Evolutionary conservation across 164 flowering plant species (phyloP).

Genomic region (Stephania japonica): DNA sequence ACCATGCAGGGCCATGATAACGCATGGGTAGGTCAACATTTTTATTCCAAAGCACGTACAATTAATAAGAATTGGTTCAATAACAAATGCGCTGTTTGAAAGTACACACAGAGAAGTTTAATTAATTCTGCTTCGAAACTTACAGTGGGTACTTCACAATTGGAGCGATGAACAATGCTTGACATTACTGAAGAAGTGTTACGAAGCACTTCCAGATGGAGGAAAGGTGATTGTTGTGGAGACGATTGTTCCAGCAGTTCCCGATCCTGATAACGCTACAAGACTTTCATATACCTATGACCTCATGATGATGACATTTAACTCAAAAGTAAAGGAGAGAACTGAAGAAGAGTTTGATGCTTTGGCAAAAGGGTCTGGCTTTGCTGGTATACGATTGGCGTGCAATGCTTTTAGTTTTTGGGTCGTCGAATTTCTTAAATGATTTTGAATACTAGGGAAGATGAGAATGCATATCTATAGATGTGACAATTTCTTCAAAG

Average conservation of each 20-base stretch:
- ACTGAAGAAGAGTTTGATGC: slow-evolving; percentile 58
- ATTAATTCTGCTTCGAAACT: no score
- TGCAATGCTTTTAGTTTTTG: slow-evolving; percentile 47
- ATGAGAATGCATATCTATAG: no score
- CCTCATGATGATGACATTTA: slow-evolving; percentile 73
- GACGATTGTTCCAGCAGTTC: slow-evolving; percentile 49
- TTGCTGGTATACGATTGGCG: slow-evolving; percentile 33
- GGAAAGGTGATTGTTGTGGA: slow-evolving; percentile 72
- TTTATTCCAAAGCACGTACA: no score
- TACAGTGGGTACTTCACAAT: slow-evolving; percentile 82
- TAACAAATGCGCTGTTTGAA: no score
- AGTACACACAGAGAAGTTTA: no score
- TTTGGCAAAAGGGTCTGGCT: slow-evolving; percentile 64
- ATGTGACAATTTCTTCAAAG: no score
- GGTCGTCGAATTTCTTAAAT: slow-evolving; percentile 67
- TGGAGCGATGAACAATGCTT: slow-evolving; percentile 84
- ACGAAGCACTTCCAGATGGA: slow-evolving; percentile 53
- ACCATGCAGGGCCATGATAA: no score
- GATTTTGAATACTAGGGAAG: no score
- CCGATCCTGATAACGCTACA: slow-evolving; percentile 38
- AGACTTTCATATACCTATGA: slow-evolving; percentile 41
- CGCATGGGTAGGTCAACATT: no score
- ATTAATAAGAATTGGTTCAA: no score
- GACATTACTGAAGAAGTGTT: slow-evolving; percentile 65
- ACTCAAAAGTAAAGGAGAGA: slow-evolving; percentile 79